phyloP scores from a whole-genome alignment of 176 grass and related monocot genomes.

The Aegilops speltoides region DNA sequence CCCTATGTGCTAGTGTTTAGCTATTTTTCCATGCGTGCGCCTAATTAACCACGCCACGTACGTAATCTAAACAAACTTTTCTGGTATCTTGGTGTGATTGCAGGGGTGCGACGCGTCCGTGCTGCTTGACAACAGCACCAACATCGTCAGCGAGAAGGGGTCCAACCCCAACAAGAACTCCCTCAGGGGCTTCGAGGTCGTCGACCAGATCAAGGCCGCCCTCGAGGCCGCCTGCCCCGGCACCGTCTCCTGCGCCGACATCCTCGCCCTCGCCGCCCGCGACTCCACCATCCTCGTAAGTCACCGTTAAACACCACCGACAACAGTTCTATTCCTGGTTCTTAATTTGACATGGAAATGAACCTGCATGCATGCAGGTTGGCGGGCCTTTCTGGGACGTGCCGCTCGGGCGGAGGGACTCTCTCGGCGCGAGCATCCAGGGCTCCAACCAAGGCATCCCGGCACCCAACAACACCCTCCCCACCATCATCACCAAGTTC shows the following conservation, averaged over 20 bases:
- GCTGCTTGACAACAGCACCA: constrained; percentile 67
- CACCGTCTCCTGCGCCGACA: constrained; percentile 80
- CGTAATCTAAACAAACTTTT: neutral
- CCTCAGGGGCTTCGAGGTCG: constrained; percentile 64
- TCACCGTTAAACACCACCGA: neutral
- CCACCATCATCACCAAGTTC: constrained; percentile 88
- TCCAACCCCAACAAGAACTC: constrained; percentile 74
- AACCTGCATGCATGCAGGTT: constrained; percentile 51
- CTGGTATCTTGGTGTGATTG: neutral
- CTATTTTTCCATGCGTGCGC: neutral
- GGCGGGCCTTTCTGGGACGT: constrained; percentile 87
- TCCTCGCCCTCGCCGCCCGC: constrained; percentile 58
- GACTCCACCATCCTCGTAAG: constrained; percentile 47
- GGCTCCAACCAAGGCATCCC: constrained; percentile 90
- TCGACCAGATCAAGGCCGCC: constrained; percentile 74
- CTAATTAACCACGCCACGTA: neutral
- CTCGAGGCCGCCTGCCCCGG: constrained; percentile 61
- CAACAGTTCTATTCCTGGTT: neutral
- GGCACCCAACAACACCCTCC: constrained; percentile 80
- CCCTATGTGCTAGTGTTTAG: neutral
- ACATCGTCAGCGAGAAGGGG: constrained; percentile 80
- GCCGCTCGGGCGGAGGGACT: constrained; percentile 75
- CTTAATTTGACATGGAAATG: neutral
- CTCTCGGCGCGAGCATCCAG: constrained; percentile 59
- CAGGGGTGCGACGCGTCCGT: constrained; percentile 83